A percentile compares a stretch with the other conserved stretches of the same genome.
phyloP scores from a whole-genome alignment of 805 yeast genomes.

The Wickerhamomyces subpelliculosus region DNA sequence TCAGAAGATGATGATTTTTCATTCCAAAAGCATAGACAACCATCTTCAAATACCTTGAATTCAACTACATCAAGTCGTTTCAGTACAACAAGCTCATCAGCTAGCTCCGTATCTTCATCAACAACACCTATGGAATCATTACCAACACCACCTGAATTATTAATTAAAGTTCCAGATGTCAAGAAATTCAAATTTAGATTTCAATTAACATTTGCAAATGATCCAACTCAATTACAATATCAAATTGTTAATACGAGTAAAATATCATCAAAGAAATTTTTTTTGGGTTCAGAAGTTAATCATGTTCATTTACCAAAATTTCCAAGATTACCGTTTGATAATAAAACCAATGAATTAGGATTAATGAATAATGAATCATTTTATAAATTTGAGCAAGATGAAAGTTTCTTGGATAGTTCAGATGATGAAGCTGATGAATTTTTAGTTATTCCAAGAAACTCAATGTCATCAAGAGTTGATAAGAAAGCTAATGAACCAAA shows the following conservation, averaged over 20 bases:
- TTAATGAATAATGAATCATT: conserved; percentile 1
- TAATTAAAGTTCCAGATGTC: conserved; percentile 36
- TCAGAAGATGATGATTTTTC: conserved; percentile 14
- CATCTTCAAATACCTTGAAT: conserved; percentile 1
- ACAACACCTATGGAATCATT: conserved; percentile 18
- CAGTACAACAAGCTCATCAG: too few relatives aligned
- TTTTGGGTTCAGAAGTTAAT: neutral
- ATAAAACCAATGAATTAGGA: neutral
- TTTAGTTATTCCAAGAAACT: conserved; percentile 6
- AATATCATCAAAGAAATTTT: neutral
- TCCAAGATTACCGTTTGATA: conserved; percentile 8
- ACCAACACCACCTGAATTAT: conserved; percentile 39
- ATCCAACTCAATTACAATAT: conserved; percentile 27
- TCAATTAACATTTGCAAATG: conserved; percentile 38
- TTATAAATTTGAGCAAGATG: neutral
- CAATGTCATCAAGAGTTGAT: conserved; percentile 1
- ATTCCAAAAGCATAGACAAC: neutral
- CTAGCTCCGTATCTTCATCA: neutral
- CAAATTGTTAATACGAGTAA: conserved; percentile 16
- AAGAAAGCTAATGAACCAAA: neutral
- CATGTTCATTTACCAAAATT: neutral
- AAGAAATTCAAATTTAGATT: conserved; percentile 39
- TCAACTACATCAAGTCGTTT: neutral
- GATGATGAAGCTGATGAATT: conserved; percentile 11
- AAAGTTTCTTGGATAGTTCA: conserved; percentile 7